Evolutionary conservation across 768 basidiomycete genomes (phyloP), one percentile per base, ranked within the genome.

Genomic region (Amanita fuliginea): DNA sequence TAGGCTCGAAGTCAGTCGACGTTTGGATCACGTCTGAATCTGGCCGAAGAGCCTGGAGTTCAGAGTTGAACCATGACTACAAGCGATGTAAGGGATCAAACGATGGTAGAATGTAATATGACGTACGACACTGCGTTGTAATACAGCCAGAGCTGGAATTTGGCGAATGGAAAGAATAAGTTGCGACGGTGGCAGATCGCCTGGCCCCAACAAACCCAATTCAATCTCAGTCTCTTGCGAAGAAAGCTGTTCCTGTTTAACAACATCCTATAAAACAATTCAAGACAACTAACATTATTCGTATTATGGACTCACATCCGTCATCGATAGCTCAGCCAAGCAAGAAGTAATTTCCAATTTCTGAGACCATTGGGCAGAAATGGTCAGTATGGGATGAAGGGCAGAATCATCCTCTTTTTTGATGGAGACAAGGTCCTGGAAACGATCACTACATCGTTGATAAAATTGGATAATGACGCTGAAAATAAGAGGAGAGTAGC

Each of bases 401-500:
- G 65, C 68, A 13, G 58, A 36, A 14, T 65, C 68, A 19, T 19
- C 32, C n/a, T 55, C 55, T 30, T 60, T 58, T 18, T 59, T 55
- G 2, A 64, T 54, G 3, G 78, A 71, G 10, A 86, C 82, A 30
- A 88, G 68, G 59, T 79, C 77, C 54, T 91, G 85, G 62, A 90
- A 96, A 34, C 82, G 76, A 58, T 92, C 85, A 56, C 88, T 91
- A 56, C 92, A 97, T 22, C 86, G 80, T 60, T 96, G 91, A 58
- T 97, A 96, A 61, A 95, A 96, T 63, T 96, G 93, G 35, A 95
- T 91, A 51, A 97, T 86, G 47, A 98, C 86, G 13, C 86, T 83
- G 28, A 98, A 77, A 51, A 98, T 94, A 26, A 98, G 71, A n/a
- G 91, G 79, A 14, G 90, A 83, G 62, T 97, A 96, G 60, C 84